Conservation (phyloP, 148 eudicot species). For the Simmondsia chinensis region DNA sequence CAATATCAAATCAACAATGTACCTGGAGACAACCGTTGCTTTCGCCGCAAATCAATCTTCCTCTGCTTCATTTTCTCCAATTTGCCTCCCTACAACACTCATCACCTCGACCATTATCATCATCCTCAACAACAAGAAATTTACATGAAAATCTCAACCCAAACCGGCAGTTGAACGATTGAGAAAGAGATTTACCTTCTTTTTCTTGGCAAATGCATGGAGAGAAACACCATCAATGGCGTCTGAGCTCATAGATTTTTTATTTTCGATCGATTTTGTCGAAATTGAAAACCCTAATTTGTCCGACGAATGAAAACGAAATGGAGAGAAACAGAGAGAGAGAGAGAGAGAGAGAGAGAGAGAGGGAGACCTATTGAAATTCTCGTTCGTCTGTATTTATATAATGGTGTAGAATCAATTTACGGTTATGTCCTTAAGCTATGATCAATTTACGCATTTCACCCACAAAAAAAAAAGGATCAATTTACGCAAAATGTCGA, state of each 20-base stretch:
- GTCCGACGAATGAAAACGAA: neutral
- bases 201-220: slow-evolving; percentile 19
- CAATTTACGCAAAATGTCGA: no score
- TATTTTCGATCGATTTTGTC: neutral
- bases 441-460: no score
- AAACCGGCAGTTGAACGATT: neutral
- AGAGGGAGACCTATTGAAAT: no score
- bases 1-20: neutral
- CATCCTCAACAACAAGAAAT: neutral
- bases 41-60: slow-evolving; percentile 21
- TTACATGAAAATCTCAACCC: neutral
- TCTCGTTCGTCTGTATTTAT: no score
- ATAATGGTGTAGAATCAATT: no score
- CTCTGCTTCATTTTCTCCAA: slow-evolving; percentile 19
- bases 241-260: slow-evolving; percentile 21
- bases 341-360: neutral
- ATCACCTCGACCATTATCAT: neutral
- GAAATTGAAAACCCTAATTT: slow-evolving; percentile 9
- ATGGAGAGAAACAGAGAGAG: neutral
- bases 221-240: slow-evolving; percentile 19
- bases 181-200: slow-evolving; percentile 12
- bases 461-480: no score
- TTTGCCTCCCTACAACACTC: slow-evolving; percentile 14
- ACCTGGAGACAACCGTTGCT: slow-evolving; percentile 21
- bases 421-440: no score